Evolutionary conservation across 2,329 filamentous ascomycete genomes (phyloP), one percentile per base, ranked within the genome.

Genomic region (Colletotrichum sp.): DNA sequence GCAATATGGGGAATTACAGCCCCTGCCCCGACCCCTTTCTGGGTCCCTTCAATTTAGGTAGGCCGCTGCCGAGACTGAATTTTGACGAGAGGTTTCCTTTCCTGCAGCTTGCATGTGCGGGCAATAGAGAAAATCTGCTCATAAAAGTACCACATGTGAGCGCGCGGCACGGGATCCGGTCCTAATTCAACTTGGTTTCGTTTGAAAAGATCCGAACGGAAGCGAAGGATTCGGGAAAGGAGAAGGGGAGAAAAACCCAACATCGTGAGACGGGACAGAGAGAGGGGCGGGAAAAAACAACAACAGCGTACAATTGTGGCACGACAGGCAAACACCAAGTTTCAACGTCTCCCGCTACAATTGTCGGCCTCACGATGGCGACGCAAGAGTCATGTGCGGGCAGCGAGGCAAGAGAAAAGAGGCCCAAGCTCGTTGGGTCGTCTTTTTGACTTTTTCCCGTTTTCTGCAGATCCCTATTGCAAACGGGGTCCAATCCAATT

Each of bases 381-480:
- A 48, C 44, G 44, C 60, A n/a, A 63, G 68, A 70, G 68, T 70
- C 68, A 63, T 30, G 55, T 36, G n/a, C 68, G 34, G 24, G 5
- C 26, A 63, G 39, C 26, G 59, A 66, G 60, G 65, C 30, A 57
- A 26, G 26, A 71, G 18, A 28, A 62, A 44, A 30, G 66, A 64
- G 39, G 44, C 24, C 71, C 26, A 30, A 65, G 55, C 68, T 75
- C 68, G 62, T 71, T 59, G n/a, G 16, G 24, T 24, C 6, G 10
- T 32, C n/a, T 28, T 10, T 68, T 44, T 44, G 68, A 39, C 22
- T 44, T 26, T 74, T 59, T 59, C 22, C 55, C 60, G 48, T 71
- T 30, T 12, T 55, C 55, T 73, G 73, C 63, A 75, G 73, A 75
- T 75, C 73, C 26, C 64, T 39, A 75, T 75, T 55, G 57, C 64